Conservation (phyloP, 148 eudicot genomes). For the Rhododendron vialii region DNA sequence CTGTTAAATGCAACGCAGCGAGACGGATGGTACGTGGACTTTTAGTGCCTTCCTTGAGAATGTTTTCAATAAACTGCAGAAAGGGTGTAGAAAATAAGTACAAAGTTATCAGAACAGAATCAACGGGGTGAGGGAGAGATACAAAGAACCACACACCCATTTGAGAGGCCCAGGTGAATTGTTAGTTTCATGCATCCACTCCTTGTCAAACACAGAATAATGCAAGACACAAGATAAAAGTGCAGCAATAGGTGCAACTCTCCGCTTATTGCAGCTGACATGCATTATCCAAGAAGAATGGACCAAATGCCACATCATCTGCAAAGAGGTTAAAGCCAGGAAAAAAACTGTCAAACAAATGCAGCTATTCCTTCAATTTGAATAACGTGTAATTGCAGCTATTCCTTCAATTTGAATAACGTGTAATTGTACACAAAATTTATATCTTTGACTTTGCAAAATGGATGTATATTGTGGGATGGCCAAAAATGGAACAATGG, state of each 20-base stretch:
- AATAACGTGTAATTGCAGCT: too few species aligned
- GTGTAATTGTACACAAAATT: neutral
- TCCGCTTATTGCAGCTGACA: conserved; percentile 84
- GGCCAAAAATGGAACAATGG: neutral
- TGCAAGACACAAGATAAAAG: conserved; percentile 90
- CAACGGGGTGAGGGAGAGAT: neutral
- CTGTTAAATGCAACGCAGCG: conserved; percentile 88
- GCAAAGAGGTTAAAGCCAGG: conserved; percentile 11
- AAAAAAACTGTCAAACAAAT: neutral
- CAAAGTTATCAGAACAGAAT: neutral
- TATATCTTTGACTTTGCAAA: neutral
- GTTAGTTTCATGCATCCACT: conserved; percentile 66
- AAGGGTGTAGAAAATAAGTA: conserved; percentile 7
- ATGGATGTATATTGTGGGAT: neutral
- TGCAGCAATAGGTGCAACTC: conserved; percentile 97
- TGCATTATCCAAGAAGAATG: conserved; percentile 89
- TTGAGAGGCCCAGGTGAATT: conserved; percentile 78
- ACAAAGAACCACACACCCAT: conserved; percentile 60
- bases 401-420: neutral
- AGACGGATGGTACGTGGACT: conserved; percentile 99
- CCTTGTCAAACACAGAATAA: conserved; percentile 56
- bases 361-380: neutral
- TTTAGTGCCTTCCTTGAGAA: conserved; percentile 89
- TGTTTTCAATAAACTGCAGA: conserved; percentile 71
- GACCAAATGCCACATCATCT: conserved; percentile 97